phyloP scores from a whole-genome alignment of 352 stramenopile species.

The Phytophthora europaea region DNA sequence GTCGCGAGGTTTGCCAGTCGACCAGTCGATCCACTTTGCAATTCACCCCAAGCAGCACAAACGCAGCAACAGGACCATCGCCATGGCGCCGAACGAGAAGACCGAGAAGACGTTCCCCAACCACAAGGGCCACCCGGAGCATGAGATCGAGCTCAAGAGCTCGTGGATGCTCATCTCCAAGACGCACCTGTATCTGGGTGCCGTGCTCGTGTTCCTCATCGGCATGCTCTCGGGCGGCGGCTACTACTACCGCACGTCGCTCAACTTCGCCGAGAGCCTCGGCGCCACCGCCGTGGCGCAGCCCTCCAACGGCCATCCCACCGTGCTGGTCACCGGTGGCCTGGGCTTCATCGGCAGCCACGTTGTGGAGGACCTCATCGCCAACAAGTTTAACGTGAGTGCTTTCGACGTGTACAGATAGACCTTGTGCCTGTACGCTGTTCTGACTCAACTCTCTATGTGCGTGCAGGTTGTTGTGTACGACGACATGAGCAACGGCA shows the following conservation, averaged over 20 bases:
- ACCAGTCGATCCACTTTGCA: conserved; percentile 34
- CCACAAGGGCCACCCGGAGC: conserved; percentile 52
- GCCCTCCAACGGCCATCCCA: conserved; percentile 43
- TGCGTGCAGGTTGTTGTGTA: conserved; percentile 76
- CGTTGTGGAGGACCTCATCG: conserved; percentile 82
- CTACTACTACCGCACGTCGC: conserved; percentile 56
- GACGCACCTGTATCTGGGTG: conserved; percentile 72
- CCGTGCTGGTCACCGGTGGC: conserved; percentile 81
- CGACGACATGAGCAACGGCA: conserved; percentile 90
- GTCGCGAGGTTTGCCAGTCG: neutral
- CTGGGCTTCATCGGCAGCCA: conserved; percentile 89
- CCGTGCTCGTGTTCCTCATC: conserved; percentile 69
- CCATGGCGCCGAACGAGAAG: conserved; percentile 29
- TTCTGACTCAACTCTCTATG: conserved; percentile 4
- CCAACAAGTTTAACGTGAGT: conserved; percentile 77
- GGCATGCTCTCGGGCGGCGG: conserved; percentile 72
- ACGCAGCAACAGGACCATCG: conserved; percentile 3
- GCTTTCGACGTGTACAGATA: neutral
- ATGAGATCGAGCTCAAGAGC: conserved; percentile 59
- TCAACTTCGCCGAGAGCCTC: conserved; percentile 35
- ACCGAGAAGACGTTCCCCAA: conserved; percentile 44
- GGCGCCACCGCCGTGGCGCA: conserved; percentile 31
- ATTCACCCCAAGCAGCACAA: conserved; percentile 46
- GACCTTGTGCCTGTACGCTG: neutral
- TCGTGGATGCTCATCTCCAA: conserved; percentile 81